These are phyloP conservation scores for Neoarthrinium moseri DNA, from an alignment of 2,329 filamentous ascomycete genomes.

Conservation along the genomic window DNA sequence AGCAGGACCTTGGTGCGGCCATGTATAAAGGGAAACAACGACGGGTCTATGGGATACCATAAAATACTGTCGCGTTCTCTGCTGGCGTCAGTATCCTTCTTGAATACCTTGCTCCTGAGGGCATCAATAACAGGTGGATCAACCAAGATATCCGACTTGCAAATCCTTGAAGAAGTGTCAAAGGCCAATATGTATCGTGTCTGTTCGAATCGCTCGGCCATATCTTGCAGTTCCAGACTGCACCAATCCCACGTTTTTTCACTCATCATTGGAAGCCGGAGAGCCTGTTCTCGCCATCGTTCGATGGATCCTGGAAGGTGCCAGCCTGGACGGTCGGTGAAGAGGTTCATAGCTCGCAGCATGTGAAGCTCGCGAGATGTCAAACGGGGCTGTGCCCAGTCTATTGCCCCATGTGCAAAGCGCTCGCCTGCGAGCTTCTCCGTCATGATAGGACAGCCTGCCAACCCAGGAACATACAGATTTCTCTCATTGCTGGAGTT, in stretches of 20 bases:
- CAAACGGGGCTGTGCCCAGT: background rate
- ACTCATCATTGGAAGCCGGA: background rate
- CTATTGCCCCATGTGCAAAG: background rate
- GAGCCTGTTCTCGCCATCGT: background rate
- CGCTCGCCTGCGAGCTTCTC: background rate
- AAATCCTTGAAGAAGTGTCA: background rate
- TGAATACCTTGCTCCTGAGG: background rate
- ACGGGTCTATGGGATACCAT: background rate
- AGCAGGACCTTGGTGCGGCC: too few relatives aligned
- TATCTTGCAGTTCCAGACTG: background rate
- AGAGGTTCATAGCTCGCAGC: background rate
- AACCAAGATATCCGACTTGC: background rate
- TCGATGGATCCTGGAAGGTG: background rate
- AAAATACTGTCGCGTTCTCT: background rate
- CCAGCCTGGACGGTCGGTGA: background rate
- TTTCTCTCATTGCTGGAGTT: background rate
- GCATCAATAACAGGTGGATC: background rate
- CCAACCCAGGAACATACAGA: background rate
- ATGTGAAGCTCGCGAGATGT: background rate
- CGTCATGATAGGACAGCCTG: background rate
- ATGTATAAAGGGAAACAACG: too few relatives aligned
- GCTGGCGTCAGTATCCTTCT: too few relatives aligned
- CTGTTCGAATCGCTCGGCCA: background rate
- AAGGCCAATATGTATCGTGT: background rate
- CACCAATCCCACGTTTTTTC: background rate